Evolutionary conservation across 306 rosid genomes (phyloP), one percentile per base, ranked within the genome.

Genomic region (Cucurbita argyrosperma): DNA sequence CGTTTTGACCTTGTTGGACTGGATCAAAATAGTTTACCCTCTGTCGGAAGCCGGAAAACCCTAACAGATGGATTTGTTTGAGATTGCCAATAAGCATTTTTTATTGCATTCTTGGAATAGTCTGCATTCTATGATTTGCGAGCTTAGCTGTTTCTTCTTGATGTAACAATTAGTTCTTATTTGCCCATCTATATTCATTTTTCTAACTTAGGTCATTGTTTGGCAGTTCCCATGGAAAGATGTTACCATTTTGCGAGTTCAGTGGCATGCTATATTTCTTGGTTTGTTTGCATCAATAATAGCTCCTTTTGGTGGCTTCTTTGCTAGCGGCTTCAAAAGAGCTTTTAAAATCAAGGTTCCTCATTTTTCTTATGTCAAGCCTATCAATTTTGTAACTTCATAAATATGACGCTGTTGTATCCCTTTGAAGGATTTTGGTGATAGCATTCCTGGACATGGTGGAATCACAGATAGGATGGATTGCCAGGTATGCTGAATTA

Each of bases 221-320:
- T 16, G 78, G 78, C 91, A 95, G 97, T 84, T 89, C 84, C 86
- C 91, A 70, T 88, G 99, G 97, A 86, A 88, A 79, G 96, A 86
- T 80, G 72, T 91, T 47, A 79, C 93, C 16, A 82, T 95, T 75
- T 78, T 95, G 76, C 97, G 90, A 50, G 87, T 95, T 80, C 97
- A 95, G 66, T 89, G 96, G 92, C 99, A 95, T 80, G 96, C 96
- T 70, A 74, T 91, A 72, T 89, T 84, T 77, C 79, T 91, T 74
- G 99, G 99, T 55, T 87, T 91, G 82, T 95, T 95, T 88, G 90
- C 99, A 74, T 91, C 96, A 55, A 87, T 95, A 67, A 91, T 95
- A 70, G 99, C 99, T 76, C 99, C 99, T 74, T 95, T 95, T 75
- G 99, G 99, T 67, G 99, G 99, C 77, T 95, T 95, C 96, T 91